Evolutionary conservation across 148 eudicot genomes (phyloP), one percentile per base, ranked within the genome.

Genomic region (Tetragonia tetragonoides): DNA sequence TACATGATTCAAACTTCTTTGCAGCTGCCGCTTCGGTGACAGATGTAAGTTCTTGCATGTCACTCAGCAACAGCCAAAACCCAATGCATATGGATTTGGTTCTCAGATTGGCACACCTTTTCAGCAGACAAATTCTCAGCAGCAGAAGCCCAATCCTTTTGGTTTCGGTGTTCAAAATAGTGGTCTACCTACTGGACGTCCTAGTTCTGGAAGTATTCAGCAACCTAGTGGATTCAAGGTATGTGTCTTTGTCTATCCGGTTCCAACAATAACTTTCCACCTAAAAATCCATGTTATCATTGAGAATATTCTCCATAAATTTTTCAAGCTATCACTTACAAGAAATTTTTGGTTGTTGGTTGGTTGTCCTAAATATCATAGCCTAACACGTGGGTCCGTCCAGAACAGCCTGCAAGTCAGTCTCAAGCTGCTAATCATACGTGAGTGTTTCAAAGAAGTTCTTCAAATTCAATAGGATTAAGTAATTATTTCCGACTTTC

Each of bases 301-400:
- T 44, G 54, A 56, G 56, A 15, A 16, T 64, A 6, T 68, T 75
- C 7, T 47, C 12, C 14, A 14, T 66, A 40, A 15, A 4, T 17
- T 49, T 14, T 34, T 59, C 60, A 24, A 38, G 28, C 34, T 42
- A 51, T 41, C 56, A 66, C 54, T 57, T 15, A 10, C 71, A 40
- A 75, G 28, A n/a, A 15, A 49, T 10, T 17, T 65, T 59, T 68
- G 41, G 8, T 21, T 69, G 60, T 20, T 70, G 18, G 17, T 60
- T 16, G 3, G 10, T 73, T 77, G 47, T 65, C 54, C 39, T 57
- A 20, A 51, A 69, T 81, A 59, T 17, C 89, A 28, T 28, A 95
- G 97, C 97, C 97, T 24, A 95, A 95, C 81, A 95, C 90, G 87
- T 95, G 99, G 99, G 73, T 81, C 2, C 99, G 97, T 37, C 81